Evolutionary conservation across 2,329 filamentous ascomycete species (phyloP), one percentile per base, ranked within the genome.

Genomic region (Fusarium sacchari): DNA sequence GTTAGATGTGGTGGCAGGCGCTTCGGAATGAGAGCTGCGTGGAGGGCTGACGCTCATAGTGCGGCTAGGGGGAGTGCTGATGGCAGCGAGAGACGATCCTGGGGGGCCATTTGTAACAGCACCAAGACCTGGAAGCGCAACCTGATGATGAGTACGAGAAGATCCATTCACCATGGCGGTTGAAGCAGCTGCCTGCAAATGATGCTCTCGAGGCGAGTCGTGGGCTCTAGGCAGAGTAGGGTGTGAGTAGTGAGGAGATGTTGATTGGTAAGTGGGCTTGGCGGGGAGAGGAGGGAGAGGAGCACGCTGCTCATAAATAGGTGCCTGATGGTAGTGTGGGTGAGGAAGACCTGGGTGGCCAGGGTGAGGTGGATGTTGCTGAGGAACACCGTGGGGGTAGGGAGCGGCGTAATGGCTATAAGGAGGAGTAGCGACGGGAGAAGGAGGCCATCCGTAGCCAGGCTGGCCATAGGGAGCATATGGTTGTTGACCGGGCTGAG

Each of bases 371-470:
- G 80, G 77, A 12, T 64, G 50, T 39, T 74, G 80, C 44, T 78
- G 76, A 28, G 80, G 80, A 10, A 67, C 64, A 72, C 68, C 69
- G 17, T 76, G 75, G 46, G 81, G 79, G 67, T 84, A 86, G 8
- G 82, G 78, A 30, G 81, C 81, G 11, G 81, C 79, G 73, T 86
- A 85, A 71, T 88, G 86, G 73, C 80, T 81, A 72, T 86, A 89
- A 0, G 88, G 88, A 52, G 88, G 88, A 28, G 88, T 89, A 11
- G 85, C 84, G 11, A 86, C 83, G 11, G 88, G 88, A 28, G 87
- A 89, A n/a, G 84, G 88, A 46, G 86, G 88, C 88, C 87, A 90
- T 22, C 80, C 82, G 75, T 88, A 88, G 42, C 83, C 83, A 47
- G 81, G 81, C 60, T 86, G 82, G 20, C 81, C 78, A 68, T 86